Conservation (phyloP, 148 eudicot genomes). For the Bassia scoparia region DNA sequence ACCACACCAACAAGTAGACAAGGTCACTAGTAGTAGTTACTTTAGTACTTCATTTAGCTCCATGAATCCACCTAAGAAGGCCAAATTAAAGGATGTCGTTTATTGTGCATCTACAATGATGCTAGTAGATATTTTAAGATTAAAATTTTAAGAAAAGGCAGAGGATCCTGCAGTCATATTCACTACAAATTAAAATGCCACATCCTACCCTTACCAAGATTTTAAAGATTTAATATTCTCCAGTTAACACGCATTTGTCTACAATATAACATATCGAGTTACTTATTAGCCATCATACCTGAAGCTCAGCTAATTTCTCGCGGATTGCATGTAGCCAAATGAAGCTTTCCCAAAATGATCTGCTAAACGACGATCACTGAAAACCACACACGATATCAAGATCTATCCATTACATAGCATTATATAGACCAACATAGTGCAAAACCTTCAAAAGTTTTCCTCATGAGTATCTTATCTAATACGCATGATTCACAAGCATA, state of each 20-base stretch:
- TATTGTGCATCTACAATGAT: conserved; percentile 9
- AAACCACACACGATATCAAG: conserved; percentile 34
- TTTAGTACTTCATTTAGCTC: background rate
- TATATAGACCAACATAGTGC: conserved; percentile 5
- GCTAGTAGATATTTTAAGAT: background rate
- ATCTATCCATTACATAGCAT: conserved; percentile 9
- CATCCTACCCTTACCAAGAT: background rate
- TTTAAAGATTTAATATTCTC: background rate
- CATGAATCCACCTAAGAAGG: conserved; percentile 1
- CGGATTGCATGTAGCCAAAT: conserved; percentile 97
- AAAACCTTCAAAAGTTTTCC: conserved; percentile 20
- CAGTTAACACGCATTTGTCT: background rate
- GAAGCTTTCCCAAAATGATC: conserved; percentile 99
- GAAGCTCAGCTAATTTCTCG: conserved; percentile 84
- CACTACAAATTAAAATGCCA: background rate
- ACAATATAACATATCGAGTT: background rate
- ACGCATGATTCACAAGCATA: conserved; percentile 61
- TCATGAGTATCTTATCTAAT: conserved; percentile 40
- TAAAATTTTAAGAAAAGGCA: background rate
- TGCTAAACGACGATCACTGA: conserved; percentile 94
- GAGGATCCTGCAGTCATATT: background rate
- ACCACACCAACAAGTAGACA: conserved; percentile 1
- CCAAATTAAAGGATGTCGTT: background rate
- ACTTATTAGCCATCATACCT: conserved; percentile 43
- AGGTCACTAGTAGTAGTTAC: background rate